A percentile compares a stretch with the other conserved stretches of the same genome.
phyloP scores from a whole-genome alignment of 305 asterid genomes.

The Solanum chacoense region DNA sequence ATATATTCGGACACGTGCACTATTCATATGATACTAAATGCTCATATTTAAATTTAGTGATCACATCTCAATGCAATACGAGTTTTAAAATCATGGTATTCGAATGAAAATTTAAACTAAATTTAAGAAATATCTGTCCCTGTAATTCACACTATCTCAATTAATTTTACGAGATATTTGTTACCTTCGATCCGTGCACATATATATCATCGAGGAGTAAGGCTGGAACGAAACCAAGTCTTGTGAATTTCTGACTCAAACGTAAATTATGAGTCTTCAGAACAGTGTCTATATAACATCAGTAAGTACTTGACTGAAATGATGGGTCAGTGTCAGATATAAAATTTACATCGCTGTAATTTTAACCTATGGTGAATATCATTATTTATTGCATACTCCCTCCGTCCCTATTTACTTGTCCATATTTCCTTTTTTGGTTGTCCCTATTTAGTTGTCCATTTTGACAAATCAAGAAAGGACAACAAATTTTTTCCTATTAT shows the following conservation, averaged over 20 bases:
- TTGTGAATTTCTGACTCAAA: neutral
- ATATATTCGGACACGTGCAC: neutral
- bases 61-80: neutral
- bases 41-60: neutral
- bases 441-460: too few relatives aligned
- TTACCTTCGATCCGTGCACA: too few relatives aligned
- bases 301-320: neutral
- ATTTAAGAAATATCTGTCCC: neutral
- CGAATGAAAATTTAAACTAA: too few relatives aligned
- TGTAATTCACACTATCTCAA: fast-evolving
- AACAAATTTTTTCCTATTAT: too few relatives aligned
- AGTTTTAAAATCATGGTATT: too few relatives aligned
- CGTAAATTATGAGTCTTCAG: neutral
- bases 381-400: neutral
- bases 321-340: neutral
- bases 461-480: too few relatives aligned
- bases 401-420: too few relatives aligned
- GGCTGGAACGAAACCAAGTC: neutral
- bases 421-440: too few relatives aligned
- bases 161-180: too few relatives aligned
- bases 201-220: too few relatives aligned
- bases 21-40: fast-evolving
- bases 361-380: neutral
- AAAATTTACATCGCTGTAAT: neutral
- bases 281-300: neutral